A percentile compares a stretch with the other conserved stretches of the same genome.
Evolutionary conservation across 768 basidiomycete genomes (phyloP).

Genomic region (Mycena latifolia): DNA sequence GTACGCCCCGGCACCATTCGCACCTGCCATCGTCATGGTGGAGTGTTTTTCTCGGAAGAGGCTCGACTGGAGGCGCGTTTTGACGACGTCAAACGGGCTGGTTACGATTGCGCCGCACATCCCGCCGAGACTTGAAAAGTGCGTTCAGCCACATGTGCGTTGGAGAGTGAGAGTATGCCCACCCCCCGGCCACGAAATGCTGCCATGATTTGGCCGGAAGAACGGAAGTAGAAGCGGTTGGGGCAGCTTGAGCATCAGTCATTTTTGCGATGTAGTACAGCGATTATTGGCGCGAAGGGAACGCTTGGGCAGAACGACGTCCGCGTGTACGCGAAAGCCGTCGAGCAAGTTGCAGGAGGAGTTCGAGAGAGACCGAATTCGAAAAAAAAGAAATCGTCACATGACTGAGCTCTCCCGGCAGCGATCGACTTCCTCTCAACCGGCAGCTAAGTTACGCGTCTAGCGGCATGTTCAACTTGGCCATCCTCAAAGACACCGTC

Average conservation of each 20-base stretch:
- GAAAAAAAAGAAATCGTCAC: conserved; percentile 11
- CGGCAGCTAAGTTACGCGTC: no score
- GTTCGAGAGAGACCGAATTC: no score
- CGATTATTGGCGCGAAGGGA: not conserved
- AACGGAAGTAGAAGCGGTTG: conserved; percentile 50
- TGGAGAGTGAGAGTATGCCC: conserved; percentile 43
- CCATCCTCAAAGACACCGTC: conserved; percentile 81
- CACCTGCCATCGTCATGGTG: conserved; percentile 53
- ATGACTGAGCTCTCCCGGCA: no score
- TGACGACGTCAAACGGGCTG: conserved; percentile 98
- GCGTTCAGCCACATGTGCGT: conserved; percentile 16
- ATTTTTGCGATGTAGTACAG: conserved; percentile 18
- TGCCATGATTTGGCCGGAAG: conserved; percentile 85
- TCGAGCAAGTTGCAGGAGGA: not conserved
- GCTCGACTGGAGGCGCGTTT: conserved; percentile 95
- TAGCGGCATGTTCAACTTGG: conserved; percentile 58
- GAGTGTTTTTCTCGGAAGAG: conserved; percentile 69
- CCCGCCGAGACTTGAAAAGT: conserved; percentile 82
- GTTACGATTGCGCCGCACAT: conserved; percentile 99
- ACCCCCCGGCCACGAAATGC: conserved; percentile 92
- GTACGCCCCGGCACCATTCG: conserved; percentile 51
- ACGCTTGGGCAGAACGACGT: no score
- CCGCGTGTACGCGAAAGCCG: no score
- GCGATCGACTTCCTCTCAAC: no score
- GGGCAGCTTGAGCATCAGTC: conserved; percentile 40